Percentiles rank a stretch among this genome's conserved stretches.
These are phyloP conservation scores for Nakataea oryzae DNA, from an alignment of 2,329 filamentous ascomycete genomes.

Conservation along the genomic window DNA sequence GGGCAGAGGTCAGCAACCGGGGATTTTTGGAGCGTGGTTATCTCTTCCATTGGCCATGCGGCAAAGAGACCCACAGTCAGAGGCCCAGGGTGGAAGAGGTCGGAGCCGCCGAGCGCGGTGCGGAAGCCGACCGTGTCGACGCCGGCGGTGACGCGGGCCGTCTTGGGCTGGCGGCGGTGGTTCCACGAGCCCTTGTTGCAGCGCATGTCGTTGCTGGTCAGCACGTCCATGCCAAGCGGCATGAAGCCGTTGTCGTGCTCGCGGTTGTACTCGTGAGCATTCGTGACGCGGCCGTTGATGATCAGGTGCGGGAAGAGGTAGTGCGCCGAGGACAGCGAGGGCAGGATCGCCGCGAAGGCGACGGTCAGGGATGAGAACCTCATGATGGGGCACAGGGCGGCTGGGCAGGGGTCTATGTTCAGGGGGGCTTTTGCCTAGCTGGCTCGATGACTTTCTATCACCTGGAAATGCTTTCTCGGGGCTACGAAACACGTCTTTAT, in stretches of 20 bases:
- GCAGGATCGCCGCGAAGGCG: not conserved
- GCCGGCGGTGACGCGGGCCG: slow-evolving; percentile 13
- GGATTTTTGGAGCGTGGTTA: too few species aligned
- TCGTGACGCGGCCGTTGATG: slow-evolving; percentile 11
- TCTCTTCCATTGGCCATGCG: too few species aligned
- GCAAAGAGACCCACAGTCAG: slow-evolving; percentile 6
- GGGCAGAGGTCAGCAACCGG: too few species aligned
- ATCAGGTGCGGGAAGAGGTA: slow-evolving; percentile 18
- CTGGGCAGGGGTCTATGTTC: too few species aligned
- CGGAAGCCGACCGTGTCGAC: slow-evolving; percentile 10
- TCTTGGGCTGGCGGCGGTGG: slow-evolving; percentile 12
- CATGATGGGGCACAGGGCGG: not conserved
- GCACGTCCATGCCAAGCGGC: slow-evolving; percentile 13
- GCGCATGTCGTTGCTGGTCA: slow-evolving; percentile 13
- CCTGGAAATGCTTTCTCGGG: too few species aligned
- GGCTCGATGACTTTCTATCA: too few species aligned
- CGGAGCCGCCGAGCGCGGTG: slow-evolving; percentile 16
- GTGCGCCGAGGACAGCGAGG: slow-evolving; percentile 15
- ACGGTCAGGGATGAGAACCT: not conserved
- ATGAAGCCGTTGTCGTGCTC: slow-evolving; percentile 12
- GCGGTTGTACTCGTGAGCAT: slow-evolving; percentile 14
- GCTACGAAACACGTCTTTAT: too few species aligned
- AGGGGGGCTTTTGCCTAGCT: too few species aligned
- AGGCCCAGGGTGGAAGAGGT: slow-evolving; percentile 9
- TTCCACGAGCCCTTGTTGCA: slow-evolving; percentile 19